phyloP scores from a whole-genome alignment of 1,139 yeast species.

The Scheffersomyces titani region DNA sequence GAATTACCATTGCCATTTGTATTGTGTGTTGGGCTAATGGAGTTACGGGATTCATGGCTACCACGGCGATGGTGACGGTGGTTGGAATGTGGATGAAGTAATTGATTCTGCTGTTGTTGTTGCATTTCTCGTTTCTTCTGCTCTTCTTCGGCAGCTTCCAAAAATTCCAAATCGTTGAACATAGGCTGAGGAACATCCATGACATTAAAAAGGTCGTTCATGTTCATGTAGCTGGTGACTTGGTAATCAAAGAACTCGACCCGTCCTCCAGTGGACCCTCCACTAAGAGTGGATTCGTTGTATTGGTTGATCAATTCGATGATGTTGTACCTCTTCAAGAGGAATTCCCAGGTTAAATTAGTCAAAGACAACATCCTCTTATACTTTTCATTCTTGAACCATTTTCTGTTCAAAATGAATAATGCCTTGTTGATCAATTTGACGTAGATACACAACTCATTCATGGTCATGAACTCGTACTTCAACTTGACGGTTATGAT shows the following conservation, averaged over 20 bases:
- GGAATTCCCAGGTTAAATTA: conserved; percentile 46
- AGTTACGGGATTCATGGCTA: not conserved
- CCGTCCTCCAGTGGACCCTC: conserved; percentile 14
- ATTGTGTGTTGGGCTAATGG: not conserved
- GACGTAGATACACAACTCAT: conserved; percentile 32
- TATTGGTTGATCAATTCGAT: conserved; percentile 31
- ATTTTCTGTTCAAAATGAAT: conserved; percentile 44
- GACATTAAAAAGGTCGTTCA: conserved; percentile 42
- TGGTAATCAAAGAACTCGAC: conserved; percentile 45
- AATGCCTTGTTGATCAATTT: conserved; percentile 45
- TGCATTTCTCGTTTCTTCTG: not conserved
- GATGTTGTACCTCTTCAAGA: conserved; percentile 38
- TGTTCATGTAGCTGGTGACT: conserved; percentile 39
- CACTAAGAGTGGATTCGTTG: conserved; percentile 15
- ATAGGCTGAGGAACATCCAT: conserved; percentile 49
- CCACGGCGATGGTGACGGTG: not conserved
- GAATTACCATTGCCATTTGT: conserved; percentile 1
- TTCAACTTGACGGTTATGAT: conserved; percentile 56
- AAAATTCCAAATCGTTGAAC: conserved; percentile 3
- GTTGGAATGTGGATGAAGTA: conserved; percentile 1
- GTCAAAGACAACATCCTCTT: conserved; percentile 47
- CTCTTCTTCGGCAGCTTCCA: conserved; percentile 1
- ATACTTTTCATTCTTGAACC: conserved; percentile 51
- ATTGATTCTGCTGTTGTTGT: not conserved
- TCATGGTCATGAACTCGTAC: conserved; percentile 39